Percentiles rank a stretch among this genome's conserved stretches.
phyloP scores from a whole-genome alignment of 2,329 filamentous ascomycete species.

The Calonectria hongkongensis region DNA sequence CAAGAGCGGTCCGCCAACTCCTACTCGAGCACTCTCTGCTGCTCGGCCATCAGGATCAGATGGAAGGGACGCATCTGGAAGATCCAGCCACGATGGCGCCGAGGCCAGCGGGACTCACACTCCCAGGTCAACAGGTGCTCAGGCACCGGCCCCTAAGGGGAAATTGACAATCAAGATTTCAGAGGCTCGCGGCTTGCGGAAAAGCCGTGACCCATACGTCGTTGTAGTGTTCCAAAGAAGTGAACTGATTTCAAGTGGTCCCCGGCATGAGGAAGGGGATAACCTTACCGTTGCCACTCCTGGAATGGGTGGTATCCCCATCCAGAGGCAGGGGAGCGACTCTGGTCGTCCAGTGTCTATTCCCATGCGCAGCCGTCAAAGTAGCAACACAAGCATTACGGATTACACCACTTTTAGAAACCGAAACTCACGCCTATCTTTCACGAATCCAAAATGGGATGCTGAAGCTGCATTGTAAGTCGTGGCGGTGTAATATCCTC shows the following conservation, averaged over 20 bases:
- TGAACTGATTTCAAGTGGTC: constrained; percentile 94
- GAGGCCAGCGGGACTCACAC: constrained; percentile 73
- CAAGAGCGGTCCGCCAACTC: constrained; percentile 96
- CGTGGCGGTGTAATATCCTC: neutral
- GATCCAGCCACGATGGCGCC: constrained; percentile 64
- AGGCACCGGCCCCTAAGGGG: constrained; percentile 84
- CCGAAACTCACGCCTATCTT: constrained; percentile 72
- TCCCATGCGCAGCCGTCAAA: constrained; percentile 96
- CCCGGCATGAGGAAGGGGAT: constrained; percentile 80
- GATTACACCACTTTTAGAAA: constrained; percentile 78
- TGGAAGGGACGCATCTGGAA: constrained; percentile 62
- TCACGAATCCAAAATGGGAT: constrained; percentile 95
- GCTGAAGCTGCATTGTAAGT: constrained; percentile 95
- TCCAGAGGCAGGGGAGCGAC: constrained; percentile 85
- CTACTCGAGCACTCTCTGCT: constrained; percentile 88
- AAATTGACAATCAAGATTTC: constrained; percentile 93
- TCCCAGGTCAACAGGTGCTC: constrained; percentile 71
- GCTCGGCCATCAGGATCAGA: constrained; percentile 72
- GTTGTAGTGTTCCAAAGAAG: constrained; percentile 98
- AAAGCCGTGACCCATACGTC: constrained; percentile 92
- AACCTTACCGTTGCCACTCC: constrained; percentile 67
- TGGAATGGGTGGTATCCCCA: constrained; percentile 72
- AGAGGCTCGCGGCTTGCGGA: constrained; percentile 88
- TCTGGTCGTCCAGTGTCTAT: constrained; percentile 92
- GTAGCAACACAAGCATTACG: constrained; percentile 91